Base-by-base conservation (phyloP, 192 early-diverging fungal species). In the Diversispora epigaea region DNA sequence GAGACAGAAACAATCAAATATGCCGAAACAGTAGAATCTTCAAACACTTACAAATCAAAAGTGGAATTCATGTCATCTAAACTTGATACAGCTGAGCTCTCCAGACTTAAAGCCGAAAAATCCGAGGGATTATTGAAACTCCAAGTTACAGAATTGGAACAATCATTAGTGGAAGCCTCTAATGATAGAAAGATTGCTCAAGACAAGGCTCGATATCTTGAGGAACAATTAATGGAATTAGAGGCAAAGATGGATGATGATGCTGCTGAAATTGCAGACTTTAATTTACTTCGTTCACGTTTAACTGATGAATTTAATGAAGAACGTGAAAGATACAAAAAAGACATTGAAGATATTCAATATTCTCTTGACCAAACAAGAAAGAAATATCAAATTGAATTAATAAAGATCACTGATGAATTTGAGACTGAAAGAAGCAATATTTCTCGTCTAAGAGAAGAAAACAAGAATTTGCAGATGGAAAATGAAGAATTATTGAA, bases 361-460 rank as follows among this genome's bases (percentile, higher is more conserved):
- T 80, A 80, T 32, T 80, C 88, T 8, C 83, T 95, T 15, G 93
- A 94, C n/a, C 82, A 83, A 67, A 84, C 89, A 61, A 88, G 91
- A 12, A 89, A 86, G 67, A 95, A 92, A 80, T 95, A 94, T 78
- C 92, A 94, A 77, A 91, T 89, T 73, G 93, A 97, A 84, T 82
- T 95, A 22, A 90, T 93, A 69, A 86, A 90, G 56, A 85, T 94
- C 57, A 85, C 90, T 70, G 80, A 84, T 9, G 95, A 97, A 80
- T 85, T 95, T 60, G 94, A 97, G 68, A 77, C 85, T 3, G 93
- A 93, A 80, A 86, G 85, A 81, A 84, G 80, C 52, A 86, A 87
- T 58, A 62, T 84, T 49, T 77, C 93, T 39, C 84, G 83, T 43
- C 83, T 93, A 77, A 91, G 91, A 65, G 91, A 94, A 68, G 79